These are phyloP conservation scores for Clarireedia homoeocarpa DNA, from an alignment of 2,329 filamentous ascomycete genomes.

Conservation along the genomic window DNA sequence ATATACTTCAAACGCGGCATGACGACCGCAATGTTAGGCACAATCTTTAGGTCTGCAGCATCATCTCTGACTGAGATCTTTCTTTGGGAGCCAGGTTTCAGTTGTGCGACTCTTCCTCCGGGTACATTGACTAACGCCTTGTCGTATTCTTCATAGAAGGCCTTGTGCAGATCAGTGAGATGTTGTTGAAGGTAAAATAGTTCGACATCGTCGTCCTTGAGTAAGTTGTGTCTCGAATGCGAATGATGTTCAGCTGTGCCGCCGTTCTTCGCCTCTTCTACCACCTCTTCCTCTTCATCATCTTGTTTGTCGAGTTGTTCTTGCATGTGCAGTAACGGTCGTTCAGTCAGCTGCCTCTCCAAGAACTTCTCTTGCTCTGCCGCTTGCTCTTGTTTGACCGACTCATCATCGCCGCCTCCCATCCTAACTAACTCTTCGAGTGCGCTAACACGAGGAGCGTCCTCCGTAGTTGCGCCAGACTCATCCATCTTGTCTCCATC, in stretches of 20 bases:
- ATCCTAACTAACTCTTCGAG: constrained; percentile 72
- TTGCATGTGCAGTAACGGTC: constrained; percentile 86
- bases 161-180: constrained; percentile 64
- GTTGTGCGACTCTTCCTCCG: constrained; percentile 33
- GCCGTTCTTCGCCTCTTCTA: constrained; percentile 32
- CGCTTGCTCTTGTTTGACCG: constrained; percentile 64
- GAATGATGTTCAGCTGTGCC: constrained; percentile 29
- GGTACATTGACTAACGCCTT: constrained; percentile 33
- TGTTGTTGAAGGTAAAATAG: constrained; percentile 69
- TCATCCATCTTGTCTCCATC: constrained; percentile 2
- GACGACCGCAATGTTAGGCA: constrained; percentile 82
- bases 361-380: constrained; percentile 82
- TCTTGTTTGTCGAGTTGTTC: constrained; percentile 83
- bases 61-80: constrained; percentile 37
- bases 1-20: constrained; percentile 68
- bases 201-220: constrained; percentile 84
- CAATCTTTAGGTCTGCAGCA: constrained; percentile 43
- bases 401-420: constrained; percentile 61
- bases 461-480: constrained; percentile 8
- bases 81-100: constrained; percentile 33
- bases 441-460: constrained; percentile 32
- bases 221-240: constrained; percentile 59
- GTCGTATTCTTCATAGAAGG: constrained; percentile 82
- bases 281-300: constrained; percentile 42
- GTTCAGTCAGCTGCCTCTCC: constrained; percentile 80